These are phyloP conservation scores for Epichloe aotearoae DNA, from an alignment of 2,329 filamentous ascomycete genomes.

Conservation along the genomic window DNA sequence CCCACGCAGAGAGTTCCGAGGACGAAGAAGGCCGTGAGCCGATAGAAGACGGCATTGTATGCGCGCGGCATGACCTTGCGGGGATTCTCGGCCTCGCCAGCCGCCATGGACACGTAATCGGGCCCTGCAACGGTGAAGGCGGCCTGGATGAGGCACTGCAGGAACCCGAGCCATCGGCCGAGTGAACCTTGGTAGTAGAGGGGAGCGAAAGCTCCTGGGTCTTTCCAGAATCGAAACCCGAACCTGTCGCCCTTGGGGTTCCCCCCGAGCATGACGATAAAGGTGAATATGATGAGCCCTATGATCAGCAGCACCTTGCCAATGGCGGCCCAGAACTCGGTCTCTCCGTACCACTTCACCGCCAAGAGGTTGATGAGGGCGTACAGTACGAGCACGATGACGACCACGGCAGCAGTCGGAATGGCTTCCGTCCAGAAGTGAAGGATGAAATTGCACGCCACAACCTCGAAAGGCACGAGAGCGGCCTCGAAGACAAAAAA, in stretches of 20 bases:
- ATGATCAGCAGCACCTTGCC: constrained; percentile 62
- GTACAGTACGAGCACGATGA: constrained; percentile 34
- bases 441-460: constrained; percentile 50
- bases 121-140: constrained; percentile 56
- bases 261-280: constrained; percentile 77
- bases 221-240: constrained; percentile 54
- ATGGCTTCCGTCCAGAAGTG: constrained; percentile 49
- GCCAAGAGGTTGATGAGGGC: constrained; percentile 55
- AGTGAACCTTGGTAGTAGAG: constrained; percentile 50
- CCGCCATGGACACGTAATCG: constrained; percentile 56
- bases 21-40: constrained; percentile 62
- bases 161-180: constrained; percentile 63
- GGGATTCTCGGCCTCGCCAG: constrained; percentile 60
- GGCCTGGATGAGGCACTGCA: constrained; percentile 61
- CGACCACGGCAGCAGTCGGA: constrained; percentile 47
- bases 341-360: constrained; percentile 63
- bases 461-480: constrained; percentile 55
- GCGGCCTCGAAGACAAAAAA: constrained; percentile 59
- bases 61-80: constrained; percentile 57
- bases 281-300: constrained; percentile 61
- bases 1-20: constrained; percentile 61
- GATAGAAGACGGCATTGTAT: constrained; percentile 69
- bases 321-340: constrained; percentile 62
- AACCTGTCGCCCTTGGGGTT: constrained; percentile 61
- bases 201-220: constrained; percentile 58